Evolutionary conservation across 1,284 basidiomycete species (phyloP), one percentile per base, ranked within the genome.

Genomic region (Pyrrhoderma lamaoense): DNA sequence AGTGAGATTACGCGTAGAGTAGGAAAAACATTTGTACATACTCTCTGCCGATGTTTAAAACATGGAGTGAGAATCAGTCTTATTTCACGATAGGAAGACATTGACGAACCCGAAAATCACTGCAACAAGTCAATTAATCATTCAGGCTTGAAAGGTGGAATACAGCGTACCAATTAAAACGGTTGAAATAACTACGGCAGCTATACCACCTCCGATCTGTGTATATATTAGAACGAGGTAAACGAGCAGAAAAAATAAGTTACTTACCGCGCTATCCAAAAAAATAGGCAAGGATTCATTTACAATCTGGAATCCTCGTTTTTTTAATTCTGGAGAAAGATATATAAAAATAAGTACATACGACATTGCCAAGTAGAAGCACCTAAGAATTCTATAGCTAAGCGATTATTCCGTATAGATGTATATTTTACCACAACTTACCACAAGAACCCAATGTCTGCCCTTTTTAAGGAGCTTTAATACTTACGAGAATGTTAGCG

Each of bases 281-380:
- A 97, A 95, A 57, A 97, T 93, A 19, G 94, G 94, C 47, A 98
- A 78, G 63, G 86, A 90, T 66, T 94, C 92, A 64, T 94, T 94
- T 58, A 93, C 79, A 59, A 94, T 83, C 89, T 86, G 56, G 2
- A 36, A 8, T 25, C 1, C 13, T 4, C 18, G 21, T 19, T 18
- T 42, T 40, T 23, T 8, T 16, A 3, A 14, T 37, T n/a, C 4
- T 25, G 25, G 11, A 2, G 7, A 2, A 0, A 23, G 16, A 18
- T n/a, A 9, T 25, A 11, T 9, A 16, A 1, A n/a, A 23, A 16
- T 14, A 7, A 13, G 27, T 18, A 69, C 89, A 60, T 62, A 92
- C 89, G 54, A 93, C 91, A 61, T 94, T 94, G 45, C 83, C 79
- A 2, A 94, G 73, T 1, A 92, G 73, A 1, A 96, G 75, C 5